Conservation (phyloP, 352 stramenopile genomes). For the Pythium grandisporangium region DNA sequence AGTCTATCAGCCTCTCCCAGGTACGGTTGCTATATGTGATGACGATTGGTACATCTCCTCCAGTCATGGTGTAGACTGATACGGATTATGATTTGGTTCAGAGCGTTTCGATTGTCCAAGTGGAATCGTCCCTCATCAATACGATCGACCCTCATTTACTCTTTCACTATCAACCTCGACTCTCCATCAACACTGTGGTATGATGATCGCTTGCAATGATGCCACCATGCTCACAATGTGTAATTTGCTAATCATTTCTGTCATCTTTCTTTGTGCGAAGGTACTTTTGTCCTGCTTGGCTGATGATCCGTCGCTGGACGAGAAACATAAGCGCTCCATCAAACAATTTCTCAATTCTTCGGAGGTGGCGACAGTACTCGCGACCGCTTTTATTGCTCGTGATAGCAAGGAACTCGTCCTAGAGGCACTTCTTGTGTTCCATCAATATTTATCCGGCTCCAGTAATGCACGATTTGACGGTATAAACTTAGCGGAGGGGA, state of each 20-base stretch:
- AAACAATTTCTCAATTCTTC: constrained; percentile 65
- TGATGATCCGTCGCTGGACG: constrained; percentile 32
- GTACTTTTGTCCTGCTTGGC: constrained; percentile 49
- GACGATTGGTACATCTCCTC: neutral
- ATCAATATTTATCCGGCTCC: constrained; percentile 31
- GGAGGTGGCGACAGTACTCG: constrained; percentile 53
- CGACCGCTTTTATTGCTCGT: constrained; percentile 47
- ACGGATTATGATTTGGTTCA: no score
- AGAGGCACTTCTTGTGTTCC: constrained; percentile 49
- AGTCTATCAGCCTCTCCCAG: constrained; percentile 66
- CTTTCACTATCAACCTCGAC: constrained; percentile 43
- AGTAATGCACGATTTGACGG: constrained; percentile 57
- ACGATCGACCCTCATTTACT: constrained; percentile 38
- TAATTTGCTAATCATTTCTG: no score
- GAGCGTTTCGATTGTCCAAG: constrained; percentile 60
- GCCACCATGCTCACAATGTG: no score
- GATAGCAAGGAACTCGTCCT: constrained; percentile 60
- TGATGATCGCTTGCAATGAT: no score
- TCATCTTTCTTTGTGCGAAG: no score
- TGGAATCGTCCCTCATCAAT: constrained; percentile 43
- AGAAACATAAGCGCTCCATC: constrained; percentile 59
- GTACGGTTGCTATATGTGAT: constrained; percentile 11
- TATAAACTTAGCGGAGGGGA: constrained; percentile 48
- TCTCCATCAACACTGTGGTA: constrained; percentile 70
- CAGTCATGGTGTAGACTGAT: neutral